These are phyloP conservation scores for Cystobasidium tubakii DNA, from an alignment of 768 basidiomycete genomes.

Conservation along the genomic window DNA sequence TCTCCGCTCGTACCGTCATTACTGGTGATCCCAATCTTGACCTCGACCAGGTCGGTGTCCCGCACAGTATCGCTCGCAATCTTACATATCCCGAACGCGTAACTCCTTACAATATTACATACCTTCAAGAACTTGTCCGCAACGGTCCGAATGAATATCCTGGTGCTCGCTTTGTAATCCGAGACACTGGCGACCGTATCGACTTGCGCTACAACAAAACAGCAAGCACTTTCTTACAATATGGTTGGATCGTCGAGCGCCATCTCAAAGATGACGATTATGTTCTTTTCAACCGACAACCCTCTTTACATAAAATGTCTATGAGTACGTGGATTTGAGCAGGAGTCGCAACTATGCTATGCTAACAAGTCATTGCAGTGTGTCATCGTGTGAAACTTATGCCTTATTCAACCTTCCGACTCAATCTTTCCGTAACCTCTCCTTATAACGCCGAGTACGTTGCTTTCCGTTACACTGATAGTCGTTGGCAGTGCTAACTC, in stretches of 20 bases:
- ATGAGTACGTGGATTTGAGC: constrained; percentile 58
- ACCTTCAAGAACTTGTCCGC: constrained; percentile 87
- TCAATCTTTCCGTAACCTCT: constrained; percentile 88
- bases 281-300: constrained; percentile 97
- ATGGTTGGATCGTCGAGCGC: constrained; percentile 96
- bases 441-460: constrained; percentile 86
- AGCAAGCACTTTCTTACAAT: constrained; percentile 88
- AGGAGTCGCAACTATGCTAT: neutral
- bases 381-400: constrained; percentile 93
- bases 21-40: constrained; percentile 97
- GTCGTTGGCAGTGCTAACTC: constrained; percentile 3
- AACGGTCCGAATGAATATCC: constrained; percentile 93
- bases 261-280: constrained; percentile 98
- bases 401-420: constrained; percentile 96
- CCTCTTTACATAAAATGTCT: constrained; percentile 98
- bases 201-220: constrained; percentile 95
- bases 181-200: constrained; percentile 94
- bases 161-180: constrained; percentile 90
- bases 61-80: constrained; percentile 91
- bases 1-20: constrained; percentile 97
- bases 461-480: neutral
- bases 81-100: constrained; percentile 96
- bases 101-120: constrained; percentile 91
- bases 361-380: constrained; percentile 52
- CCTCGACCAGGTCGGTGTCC: constrained; percentile 94